Percentiles rank a stretch among this genome's conserved stretches.
phyloP scores from a whole-genome alignment of 176 grass and related monocot genomes.

The Carex cristatella region DNA sequence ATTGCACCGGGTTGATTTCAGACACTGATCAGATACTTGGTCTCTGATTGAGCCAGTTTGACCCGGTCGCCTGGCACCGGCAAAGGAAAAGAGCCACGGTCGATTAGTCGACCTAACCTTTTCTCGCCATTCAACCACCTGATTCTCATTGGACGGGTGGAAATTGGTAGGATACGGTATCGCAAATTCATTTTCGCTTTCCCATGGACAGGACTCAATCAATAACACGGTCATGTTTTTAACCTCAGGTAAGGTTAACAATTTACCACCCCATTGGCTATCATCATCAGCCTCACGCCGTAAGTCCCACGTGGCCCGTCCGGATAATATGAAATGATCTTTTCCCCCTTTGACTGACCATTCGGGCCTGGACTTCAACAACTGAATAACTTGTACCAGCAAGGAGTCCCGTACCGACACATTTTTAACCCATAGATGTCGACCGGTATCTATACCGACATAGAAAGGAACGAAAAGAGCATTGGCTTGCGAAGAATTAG shows the following conservation, averaged over 20 bases:
- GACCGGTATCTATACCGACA: conserved; percentile 57
- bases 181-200: conserved; percentile 53
- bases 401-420: conserved; percentile 28
- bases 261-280: conserved; percentile 52
- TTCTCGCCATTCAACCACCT: conserved; percentile 47
- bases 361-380: conserved; percentile 35
- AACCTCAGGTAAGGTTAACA: conserved; percentile 43
- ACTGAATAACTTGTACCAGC: conserved; percentile 32
- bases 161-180: conserved; percentile 69
- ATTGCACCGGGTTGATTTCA: conserved; percentile 35
- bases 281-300: conserved; percentile 30
- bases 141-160: conserved; percentile 59
- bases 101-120: conserved; percentile 33
- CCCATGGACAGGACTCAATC: conserved; percentile 62
- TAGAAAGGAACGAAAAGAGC: conserved; percentile 81
- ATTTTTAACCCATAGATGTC: conserved; percentile 55
- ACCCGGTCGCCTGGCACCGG: conserved; percentile 37
- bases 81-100: conserved; percentile 67
- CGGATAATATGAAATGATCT: conserved; percentile 84
- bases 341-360: conserved; percentile 54
- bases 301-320: conserved; percentile 74
- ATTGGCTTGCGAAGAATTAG: conserved; percentile 48
- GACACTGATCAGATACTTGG: conserved; percentile 53
- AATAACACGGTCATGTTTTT: conserved; percentile 70
- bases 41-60: conserved; percentile 41